Evolutionary conservation across 148 eudicot species (phyloP), one percentile per base, ranked within the genome.

Genomic region (Rhododendron ferrugineum): DNA sequence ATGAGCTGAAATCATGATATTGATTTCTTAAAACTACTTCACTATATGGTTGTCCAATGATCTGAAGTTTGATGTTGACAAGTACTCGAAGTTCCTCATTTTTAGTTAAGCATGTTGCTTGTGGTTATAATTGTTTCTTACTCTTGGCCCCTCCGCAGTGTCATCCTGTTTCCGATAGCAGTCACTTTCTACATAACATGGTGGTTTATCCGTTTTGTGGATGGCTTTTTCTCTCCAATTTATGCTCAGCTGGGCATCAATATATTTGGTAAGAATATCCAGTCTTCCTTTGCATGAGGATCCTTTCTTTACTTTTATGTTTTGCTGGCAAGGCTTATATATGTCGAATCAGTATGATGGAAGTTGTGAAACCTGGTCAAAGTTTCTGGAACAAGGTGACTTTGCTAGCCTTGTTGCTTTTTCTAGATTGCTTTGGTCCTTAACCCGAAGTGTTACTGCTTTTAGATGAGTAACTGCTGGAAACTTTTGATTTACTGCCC

Each of bases 191-290:
- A 94, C 54, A 83, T 94, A 86, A 94, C 98, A 82, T 94, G 95
- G 93, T 94, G 98, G 98, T 94, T 94, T 84, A 94, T 94, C 86
- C 96, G 90, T 88, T 92, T 94, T 81, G 98, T 94, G 84, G 98
- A 94, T 87, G 98, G 98, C 3, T 91, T 94, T 86, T 94, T 93
- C 91, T 94, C 98, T 84, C 98, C 98, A 34, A 93, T 94, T 64
- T 94, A 94, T 87, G 95, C 92, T 81, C 96, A 94, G 78, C 96
- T 94, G 85, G 98, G 98, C 87, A 94, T 94, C 82, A 85, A 93
- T 86, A 91, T 94, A 16, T 94, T 94, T 86, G 98, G 98, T 94
- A 88, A 88, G 95, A 64, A 40, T 80, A 72, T 82, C 32, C 34
- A 11, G 34, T 14, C 70, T 23, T 62, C 11, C 72, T 52, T 11